Conservation (phyloP, 2,329 filamentous ascomycete genomes). For the Neonectria punicea region DNA sequence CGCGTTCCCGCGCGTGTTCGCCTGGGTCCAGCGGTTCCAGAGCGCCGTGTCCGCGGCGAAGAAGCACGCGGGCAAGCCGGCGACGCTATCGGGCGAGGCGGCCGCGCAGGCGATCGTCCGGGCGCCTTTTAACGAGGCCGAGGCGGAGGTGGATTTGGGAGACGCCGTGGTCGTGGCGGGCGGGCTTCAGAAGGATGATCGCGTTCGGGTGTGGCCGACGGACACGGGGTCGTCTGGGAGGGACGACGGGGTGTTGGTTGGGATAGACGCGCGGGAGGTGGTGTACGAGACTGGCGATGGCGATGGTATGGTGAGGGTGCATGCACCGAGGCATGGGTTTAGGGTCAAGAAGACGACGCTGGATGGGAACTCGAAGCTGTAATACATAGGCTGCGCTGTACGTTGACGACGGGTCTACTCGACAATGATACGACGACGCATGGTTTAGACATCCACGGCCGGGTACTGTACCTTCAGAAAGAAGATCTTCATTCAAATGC, state of each 20-base stretch:
- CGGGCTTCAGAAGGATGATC: conserved; percentile 62
- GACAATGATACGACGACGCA: too few species aligned
- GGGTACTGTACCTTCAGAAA: background rate
- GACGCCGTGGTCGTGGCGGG: conserved; percentile 60
- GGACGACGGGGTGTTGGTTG: conserved; percentile 66
- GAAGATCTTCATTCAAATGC: background rate
- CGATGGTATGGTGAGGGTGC: conserved; percentile 61
- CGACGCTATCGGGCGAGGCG: conserved; percentile 62
- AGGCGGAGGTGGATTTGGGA: conserved; percentile 54
- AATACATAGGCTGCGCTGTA: background rate
- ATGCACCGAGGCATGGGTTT: conserved; percentile 71
- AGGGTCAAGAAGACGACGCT: conserved; percentile 54
- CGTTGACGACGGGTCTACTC: background rate
- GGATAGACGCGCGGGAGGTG: conserved; percentile 63
- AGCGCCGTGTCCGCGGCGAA: conserved; percentile 56
- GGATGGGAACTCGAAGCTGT: conserved; percentile 19
- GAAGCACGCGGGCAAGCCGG: conserved; percentile 47
- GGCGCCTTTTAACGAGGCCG: conserved; percentile 58
- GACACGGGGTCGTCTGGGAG: conserved; percentile 70
- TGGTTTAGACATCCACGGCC: background rate
- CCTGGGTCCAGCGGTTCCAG: conserved; percentile 73
- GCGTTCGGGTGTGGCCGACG: conserved; percentile 69
- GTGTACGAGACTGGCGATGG: conserved; percentile 64
- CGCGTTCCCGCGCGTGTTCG: conserved; percentile 68
- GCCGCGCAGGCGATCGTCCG: conserved; percentile 59